phyloP scores from a whole-genome alignment of 495 filamentous ascomycete species.

The Penicillium bovifimosum region DNA sequence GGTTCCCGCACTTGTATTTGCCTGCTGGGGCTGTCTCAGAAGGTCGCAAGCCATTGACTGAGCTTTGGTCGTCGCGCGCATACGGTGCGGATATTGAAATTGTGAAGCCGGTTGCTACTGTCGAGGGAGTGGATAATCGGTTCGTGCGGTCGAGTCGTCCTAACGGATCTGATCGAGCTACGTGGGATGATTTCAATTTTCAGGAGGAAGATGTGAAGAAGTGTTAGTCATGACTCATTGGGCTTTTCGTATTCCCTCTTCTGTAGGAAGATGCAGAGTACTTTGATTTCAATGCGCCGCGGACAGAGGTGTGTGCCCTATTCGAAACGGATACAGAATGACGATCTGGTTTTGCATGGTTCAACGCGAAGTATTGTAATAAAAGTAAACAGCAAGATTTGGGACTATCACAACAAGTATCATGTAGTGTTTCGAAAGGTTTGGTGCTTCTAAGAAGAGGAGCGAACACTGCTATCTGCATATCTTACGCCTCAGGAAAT shows the following conservation, averaged over 20 bases:
- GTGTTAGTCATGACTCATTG: slow-evolving; percentile 9
- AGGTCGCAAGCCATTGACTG: slow-evolving; percentile 26
- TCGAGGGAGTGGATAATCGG: slow-evolving; percentile 37
- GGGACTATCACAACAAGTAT: too few relatives aligned
- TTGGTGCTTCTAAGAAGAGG: too few relatives aligned
- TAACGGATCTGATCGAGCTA: slow-evolving; percentile 34
- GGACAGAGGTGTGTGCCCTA: too few relatives aligned
- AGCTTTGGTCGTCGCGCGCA: slow-evolving; percentile 37
- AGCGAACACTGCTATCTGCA: too few relatives aligned
- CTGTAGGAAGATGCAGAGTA: not conserved
- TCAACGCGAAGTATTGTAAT: too few relatives aligned
- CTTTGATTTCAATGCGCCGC: not conserved
- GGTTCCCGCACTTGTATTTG: slow-evolving; percentile 37
- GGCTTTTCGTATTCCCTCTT: not conserved
- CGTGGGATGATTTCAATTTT: slow-evolving; percentile 34
- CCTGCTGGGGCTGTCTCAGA: slow-evolving; percentile 11
- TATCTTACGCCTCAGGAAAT: too few relatives aligned
- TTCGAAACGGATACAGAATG: too few relatives aligned
- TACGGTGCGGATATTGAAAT: slow-evolving; percentile 39
- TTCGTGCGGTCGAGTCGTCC: slow-evolving; percentile 39
- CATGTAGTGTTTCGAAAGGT: too few relatives aligned
- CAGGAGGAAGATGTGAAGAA: slow-evolving; percentile 24
- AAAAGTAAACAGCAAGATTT: too few relatives aligned
- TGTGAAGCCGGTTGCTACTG: slow-evolving; percentile 32
- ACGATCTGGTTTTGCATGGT: too few relatives aligned